Evolutionary conservation across 2,329 filamentous ascomycete genomes (phyloP).

Genomic region (Diaporthe velutina): DNA sequence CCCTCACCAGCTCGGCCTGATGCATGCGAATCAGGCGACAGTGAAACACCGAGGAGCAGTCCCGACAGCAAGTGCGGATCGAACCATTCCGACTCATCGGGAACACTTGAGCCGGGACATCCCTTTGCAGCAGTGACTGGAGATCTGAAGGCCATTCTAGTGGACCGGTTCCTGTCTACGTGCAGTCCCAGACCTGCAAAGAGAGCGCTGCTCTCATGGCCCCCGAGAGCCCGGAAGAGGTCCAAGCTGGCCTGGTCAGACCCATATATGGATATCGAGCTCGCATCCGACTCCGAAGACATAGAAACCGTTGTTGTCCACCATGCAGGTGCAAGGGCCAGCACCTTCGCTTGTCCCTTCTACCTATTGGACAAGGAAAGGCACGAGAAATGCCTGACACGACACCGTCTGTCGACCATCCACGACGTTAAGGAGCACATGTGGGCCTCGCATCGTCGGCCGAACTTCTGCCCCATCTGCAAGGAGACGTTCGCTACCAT

Average conservation of each 20-base stretch:
- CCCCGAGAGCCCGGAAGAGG: background rate
- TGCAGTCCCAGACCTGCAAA: background rate
- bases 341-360: background rate
- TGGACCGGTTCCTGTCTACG: background rate
- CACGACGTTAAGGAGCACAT: background rate
- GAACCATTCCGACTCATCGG: background rate
- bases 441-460: background rate
- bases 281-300: slow-evolving; percentile 1
- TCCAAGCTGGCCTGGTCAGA: background rate
- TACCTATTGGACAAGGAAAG: background rate
- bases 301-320: background rate
- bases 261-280: background rate
- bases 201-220: background rate
- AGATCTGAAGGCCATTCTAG: background rate
- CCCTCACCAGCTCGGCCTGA: too few relatives aligned
- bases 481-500: background rate
- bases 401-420: background rate
- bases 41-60: background rate
- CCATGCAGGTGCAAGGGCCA: background rate
- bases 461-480: background rate
- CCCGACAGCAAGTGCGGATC: background rate
- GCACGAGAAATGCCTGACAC: background rate
- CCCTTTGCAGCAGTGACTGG: background rate
- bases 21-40: too few relatives aligned
- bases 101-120: background rate